These are phyloP conservation scores for Leccinum subspadiceum DNA, from an alignment of 1,284 basidiomycete species.

Conservation along the genomic window DNA sequence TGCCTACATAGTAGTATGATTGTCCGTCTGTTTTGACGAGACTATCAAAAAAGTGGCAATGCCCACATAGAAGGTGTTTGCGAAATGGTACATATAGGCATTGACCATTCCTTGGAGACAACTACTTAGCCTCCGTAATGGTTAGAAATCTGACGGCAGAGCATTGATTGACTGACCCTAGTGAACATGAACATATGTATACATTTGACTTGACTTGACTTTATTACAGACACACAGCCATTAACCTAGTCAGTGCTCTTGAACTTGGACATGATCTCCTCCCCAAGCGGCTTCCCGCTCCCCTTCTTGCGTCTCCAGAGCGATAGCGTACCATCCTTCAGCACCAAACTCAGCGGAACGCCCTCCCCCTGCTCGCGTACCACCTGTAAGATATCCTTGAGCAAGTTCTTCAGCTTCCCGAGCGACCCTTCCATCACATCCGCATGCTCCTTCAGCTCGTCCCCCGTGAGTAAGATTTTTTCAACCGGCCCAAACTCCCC, in stretches of 20 bases:
- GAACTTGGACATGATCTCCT: slow-evolving; percentile 20
- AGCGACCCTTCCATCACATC: slow-evolving; percentile 20
- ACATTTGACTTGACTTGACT: background rate
- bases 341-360: slow-evolving; percentile 31
- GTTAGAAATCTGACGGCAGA: too few species aligned
- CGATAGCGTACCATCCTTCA: slow-evolving; percentile 17
- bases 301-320: slow-evolving; percentile 27
- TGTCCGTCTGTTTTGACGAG: background rate
- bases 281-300: slow-evolving; percentile 20
- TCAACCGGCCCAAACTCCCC: slow-evolving; percentile 29
- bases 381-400: slow-evolving; percentile 24
- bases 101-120: too few species aligned
- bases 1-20: background rate
- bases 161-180: too few species aligned
- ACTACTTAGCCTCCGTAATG: too few species aligned
- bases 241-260: too few species aligned
- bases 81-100: too few species aligned
- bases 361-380: slow-evolving; percentile 27
- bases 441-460: slow-evolving; percentile 26
- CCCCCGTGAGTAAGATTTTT: slow-evolving; percentile 26
- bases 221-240: too few species aligned
- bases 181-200: background rate
- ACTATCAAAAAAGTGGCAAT: too few species aligned
- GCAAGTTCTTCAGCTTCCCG: slow-evolving; percentile 27
- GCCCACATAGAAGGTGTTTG: background rate